Evolutionary conservation across 75 land plant species (phyloP).

Genomic region (Ceratopteris richardii): DNA sequence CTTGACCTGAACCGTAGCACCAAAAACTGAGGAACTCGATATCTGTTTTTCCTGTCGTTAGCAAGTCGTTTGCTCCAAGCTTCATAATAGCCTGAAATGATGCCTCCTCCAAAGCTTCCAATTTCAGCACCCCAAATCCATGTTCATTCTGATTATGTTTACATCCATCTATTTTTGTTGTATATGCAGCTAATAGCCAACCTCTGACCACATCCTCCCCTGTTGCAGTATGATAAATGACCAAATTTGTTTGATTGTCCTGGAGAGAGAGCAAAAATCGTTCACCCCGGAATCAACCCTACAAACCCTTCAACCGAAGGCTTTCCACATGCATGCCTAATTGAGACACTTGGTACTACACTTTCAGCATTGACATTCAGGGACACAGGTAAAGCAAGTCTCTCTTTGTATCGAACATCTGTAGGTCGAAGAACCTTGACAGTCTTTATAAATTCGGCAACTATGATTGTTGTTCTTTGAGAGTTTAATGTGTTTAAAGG

Average conservation of each 20-base stretch:
- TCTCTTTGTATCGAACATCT: conserved; percentile 75
- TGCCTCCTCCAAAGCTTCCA: conserved; percentile 38
- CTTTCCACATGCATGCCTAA: conserved; percentile 37
- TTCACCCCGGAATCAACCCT: conserved; percentile 51
- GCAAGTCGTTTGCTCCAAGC: too few species aligned
- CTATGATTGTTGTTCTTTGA: conserved; percentile 85
- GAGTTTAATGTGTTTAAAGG: conserved; percentile 94
- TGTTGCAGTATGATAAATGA: conserved; percentile 66
- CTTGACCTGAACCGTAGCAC: too few species aligned
- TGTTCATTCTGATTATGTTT: conserved; percentile 10
- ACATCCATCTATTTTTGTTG: conserved; percentile 24
- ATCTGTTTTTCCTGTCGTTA: too few species aligned
- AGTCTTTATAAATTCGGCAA: conserved; percentile 70
- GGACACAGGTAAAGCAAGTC: conserved; percentile 61
- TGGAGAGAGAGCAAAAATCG: conserved; percentile 55
- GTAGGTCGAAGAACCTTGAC: conserved; percentile 74
- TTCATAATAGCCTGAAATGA: too few species aligned
- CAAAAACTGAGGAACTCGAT: too few species aligned
- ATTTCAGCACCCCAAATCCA: conserved; percentile 9
- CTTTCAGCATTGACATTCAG: conserved; percentile 73
- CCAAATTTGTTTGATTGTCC: conserved; percentile 49
- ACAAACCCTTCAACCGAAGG: conserved; percentile 54
- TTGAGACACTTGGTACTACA: conserved; percentile 62
- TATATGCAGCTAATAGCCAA: conserved; percentile 87
- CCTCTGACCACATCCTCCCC: conserved; percentile 94